Conservation (phyloP, 2,329 filamentous ascomycete genomes). For the Metarhizium robertsii region DNA sequence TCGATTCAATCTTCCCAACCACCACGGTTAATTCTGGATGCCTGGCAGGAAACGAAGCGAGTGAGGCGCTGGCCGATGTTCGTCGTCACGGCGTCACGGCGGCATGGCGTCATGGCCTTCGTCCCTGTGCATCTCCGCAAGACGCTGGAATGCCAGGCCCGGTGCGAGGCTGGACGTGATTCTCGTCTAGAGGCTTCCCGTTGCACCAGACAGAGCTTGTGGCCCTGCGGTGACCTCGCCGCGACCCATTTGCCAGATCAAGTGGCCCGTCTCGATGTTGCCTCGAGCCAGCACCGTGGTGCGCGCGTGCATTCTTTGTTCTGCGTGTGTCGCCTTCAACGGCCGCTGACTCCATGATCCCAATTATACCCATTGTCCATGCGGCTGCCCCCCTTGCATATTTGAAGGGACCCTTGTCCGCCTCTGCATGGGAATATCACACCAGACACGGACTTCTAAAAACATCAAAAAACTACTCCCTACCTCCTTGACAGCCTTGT, state of each 20-base stretch:
- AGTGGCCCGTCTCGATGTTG: neutral
- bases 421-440: neutral
- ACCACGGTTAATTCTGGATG: neutral
- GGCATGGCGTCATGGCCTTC: neutral
- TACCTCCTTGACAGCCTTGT: too few species aligned
- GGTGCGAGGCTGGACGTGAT: neutral
- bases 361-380: neutral
- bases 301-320: neutral
- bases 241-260: neutral
- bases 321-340: neutral
- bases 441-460: neutral
- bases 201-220: neutral
- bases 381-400: neutral
- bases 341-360: neutral
- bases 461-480: too few species aligned
- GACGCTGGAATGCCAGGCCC: neutral
- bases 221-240: neutral
- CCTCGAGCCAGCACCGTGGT: neutral
- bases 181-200: neutral
- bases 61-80: neutral
- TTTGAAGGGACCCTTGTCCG: neutral
- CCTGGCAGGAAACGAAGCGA: neutral
- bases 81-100: too few species aligned
- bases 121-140: neutral
- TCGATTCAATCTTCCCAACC: neutral